Evolutionary conservation across 805 yeast species (phyloP), one percentile per base, ranked within the genome.

Genomic region (Candida alai): DNA sequence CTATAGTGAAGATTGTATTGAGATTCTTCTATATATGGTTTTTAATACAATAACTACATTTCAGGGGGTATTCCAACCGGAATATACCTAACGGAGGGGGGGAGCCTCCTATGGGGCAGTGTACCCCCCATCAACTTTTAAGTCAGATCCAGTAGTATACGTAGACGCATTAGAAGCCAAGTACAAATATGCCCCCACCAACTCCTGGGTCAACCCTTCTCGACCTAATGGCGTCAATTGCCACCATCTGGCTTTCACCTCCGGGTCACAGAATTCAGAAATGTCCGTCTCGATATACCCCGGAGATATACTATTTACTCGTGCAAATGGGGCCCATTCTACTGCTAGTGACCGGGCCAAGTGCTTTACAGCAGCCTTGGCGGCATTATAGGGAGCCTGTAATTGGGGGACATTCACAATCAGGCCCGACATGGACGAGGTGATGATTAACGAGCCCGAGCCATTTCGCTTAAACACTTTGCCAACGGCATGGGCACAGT

Each of bases 341-440:
- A 67, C 63, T 6, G 72, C 70, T 43, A 67, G 59, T 5, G 70
- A 65, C 44, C 54, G 61, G 34, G 67, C 60, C 38, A 67, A 60
- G 48, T 66, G 72, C 23, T 62, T 48, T 28, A 62, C 57, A 3
- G 66, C 73, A 28, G 73, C 72, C 52, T 67, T 67, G 38, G 67
- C 70, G 16, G 72, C 70, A 45, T 67, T 67, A 50, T 67, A 67
- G 21, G 72, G 69, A 15, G 70, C 68, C 44, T 67, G 73, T 40
- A 58, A 42, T 45, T 67, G 70, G 4, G 73, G 73, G 26, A 65
- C 60, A 44, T 67, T 67, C 34, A 60, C 71, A 45, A 67, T 65
- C 48, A 64, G 69, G n/a, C 70, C 73, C 8, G 70, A 62, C 68
- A 67, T 67, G 15, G 71, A 65, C 4, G 72, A 70, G 13, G 73